Percentiles rank a stretch among this genome's conserved stretches.
Conservation (phyloP, 2,329 filamentous ascomycete genomes). For the Beauveria sp. region DNA sequence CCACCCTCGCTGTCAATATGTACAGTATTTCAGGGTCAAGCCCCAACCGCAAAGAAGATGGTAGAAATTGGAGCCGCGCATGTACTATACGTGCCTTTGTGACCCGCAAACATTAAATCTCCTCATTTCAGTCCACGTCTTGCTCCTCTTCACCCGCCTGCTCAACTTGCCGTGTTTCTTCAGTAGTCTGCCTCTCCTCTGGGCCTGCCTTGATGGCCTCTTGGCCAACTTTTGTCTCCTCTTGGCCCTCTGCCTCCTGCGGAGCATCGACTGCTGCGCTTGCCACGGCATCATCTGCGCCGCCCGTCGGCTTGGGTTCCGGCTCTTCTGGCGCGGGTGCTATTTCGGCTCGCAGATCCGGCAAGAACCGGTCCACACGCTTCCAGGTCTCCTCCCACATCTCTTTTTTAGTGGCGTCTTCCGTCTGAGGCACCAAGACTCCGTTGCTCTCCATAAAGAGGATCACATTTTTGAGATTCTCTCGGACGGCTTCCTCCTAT, state of each 20-base stretch:
- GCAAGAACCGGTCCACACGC: conserved; percentile 56
- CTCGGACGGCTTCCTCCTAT: conserved; percentile 88
- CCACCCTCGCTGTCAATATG: background rate
- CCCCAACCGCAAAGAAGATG: background rate
- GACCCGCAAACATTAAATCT: background rate
- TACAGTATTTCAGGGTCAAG: background rate
- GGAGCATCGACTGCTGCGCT: background rate
- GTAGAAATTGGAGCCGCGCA: background rate
- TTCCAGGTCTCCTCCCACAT: conserved; percentile 59
- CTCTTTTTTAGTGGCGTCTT: conserved; percentile 46
- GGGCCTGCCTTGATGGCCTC: background rate
- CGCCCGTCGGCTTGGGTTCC: background rate
- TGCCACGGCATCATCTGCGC: background rate
- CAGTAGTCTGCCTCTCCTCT: background rate
- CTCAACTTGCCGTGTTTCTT: background rate
- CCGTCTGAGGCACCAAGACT: conserved; percentile 64
- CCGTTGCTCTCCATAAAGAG: conserved; percentile 90
- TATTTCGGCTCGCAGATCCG: conserved; percentile 38
- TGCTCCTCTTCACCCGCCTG: background rate
- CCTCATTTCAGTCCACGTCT: conserved; percentile 4
- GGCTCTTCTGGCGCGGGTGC: conserved; percentile 4
- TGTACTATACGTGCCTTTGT: background rate
- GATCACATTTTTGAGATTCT: conserved; percentile 92
- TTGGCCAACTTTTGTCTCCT: background rate
- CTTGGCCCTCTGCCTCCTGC: background rate